Conservation (phyloP, 1,284 basidiomycete species). For the Leucocoprinus gongylophorus region DNA sequence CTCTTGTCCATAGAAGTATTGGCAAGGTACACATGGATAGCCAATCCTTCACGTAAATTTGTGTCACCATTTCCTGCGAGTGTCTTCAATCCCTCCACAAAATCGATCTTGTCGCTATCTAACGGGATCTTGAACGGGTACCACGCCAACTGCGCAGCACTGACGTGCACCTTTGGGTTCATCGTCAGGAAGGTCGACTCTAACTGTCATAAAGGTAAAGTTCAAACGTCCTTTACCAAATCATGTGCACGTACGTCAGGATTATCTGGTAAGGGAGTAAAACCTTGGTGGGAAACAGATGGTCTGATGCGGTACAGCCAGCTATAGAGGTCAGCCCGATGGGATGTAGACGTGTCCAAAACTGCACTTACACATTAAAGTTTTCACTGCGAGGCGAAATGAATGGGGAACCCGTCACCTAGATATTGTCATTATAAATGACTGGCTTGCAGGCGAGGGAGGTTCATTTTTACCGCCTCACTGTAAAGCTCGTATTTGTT, state of each 20-base stretch:
- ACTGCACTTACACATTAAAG: conserved; percentile 28
- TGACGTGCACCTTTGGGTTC: conserved; percentile 55
- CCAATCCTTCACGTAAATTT: conserved; percentile 52
- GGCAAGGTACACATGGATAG: conserved; percentile 56
- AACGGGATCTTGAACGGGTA: conserved; percentile 52
- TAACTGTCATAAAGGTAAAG: conserved; percentile 27
- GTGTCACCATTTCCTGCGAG: conserved; percentile 60
- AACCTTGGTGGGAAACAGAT: conserved; percentile 63
- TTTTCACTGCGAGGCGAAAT: conserved; percentile 45
- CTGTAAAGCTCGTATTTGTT: conserved; percentile 55
- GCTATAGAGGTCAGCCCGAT: conserved; percentile 25
- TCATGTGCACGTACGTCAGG: conserved; percentile 47
- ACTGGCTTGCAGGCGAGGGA: too few relatives aligned
- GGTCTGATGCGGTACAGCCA: conserved; percentile 61
- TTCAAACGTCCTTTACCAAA: too few relatives aligned
- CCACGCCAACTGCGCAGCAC: conserved; percentile 65
- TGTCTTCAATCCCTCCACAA: conserved; percentile 58
- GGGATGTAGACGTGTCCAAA: neutral
- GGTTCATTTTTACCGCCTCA: conserved; percentile 48
- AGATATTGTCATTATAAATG: conserved; percentile 10
- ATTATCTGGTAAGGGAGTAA: conserved; percentile 47
- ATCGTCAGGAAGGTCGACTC: conserved; percentile 53
- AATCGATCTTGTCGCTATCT: conserved; percentile 41
- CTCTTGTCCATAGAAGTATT: conserved; percentile 58
- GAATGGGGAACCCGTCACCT: conserved; percentile 59